Evolutionary conservation across 768 basidiomycete species (phyloP).

Genomic region (Pholiota molesta): DNA sequence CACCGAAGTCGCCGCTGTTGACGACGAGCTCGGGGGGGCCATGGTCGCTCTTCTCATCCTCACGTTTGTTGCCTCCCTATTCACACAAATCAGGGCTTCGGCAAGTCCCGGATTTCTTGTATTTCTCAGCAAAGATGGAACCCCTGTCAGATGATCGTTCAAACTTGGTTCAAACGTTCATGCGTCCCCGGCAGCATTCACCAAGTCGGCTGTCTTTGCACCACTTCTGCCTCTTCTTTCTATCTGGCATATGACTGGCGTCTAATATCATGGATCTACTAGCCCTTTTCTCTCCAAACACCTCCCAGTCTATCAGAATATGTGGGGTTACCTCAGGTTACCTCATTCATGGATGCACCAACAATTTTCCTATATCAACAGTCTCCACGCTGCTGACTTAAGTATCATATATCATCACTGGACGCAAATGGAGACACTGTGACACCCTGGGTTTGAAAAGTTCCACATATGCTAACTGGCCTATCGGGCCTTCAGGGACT

Average conservation of each 20-base stretch:
- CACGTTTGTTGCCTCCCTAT: slow-evolving; percentile 21
- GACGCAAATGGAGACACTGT: slow-evolving; percentile 2
- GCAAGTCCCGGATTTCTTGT: slow-evolving; percentile 34
- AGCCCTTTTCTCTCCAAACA: background rate
- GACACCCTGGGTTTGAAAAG: background rate
- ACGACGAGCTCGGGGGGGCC: slow-evolving; percentile 75
- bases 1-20: slow-evolving; percentile 80
- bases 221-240: background rate
- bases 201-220: background rate
- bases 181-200: background rate
- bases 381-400: slow-evolving; percentile 13
- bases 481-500: slow-evolving; percentile 1
- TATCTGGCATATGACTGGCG: background rate
- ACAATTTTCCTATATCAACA: slow-evolving; percentile 8
- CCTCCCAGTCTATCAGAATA: background rate
- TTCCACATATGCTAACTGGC: background rate
- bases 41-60: slow-evolving; percentile 53
- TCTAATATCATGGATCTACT: background rate
- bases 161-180: slow-evolving; percentile 15
- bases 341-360: background rate
- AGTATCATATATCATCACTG: no score
- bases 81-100: slow-evolving; percentile 37
- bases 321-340: background rate
- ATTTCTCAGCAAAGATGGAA: slow-evolving; percentile 25
- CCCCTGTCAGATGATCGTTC: slow-evolving; percentile 27